phyloP scores from a whole-genome alignment of 108 stramenopile genomes.

The Nannochloropsis gaditana region DNA sequence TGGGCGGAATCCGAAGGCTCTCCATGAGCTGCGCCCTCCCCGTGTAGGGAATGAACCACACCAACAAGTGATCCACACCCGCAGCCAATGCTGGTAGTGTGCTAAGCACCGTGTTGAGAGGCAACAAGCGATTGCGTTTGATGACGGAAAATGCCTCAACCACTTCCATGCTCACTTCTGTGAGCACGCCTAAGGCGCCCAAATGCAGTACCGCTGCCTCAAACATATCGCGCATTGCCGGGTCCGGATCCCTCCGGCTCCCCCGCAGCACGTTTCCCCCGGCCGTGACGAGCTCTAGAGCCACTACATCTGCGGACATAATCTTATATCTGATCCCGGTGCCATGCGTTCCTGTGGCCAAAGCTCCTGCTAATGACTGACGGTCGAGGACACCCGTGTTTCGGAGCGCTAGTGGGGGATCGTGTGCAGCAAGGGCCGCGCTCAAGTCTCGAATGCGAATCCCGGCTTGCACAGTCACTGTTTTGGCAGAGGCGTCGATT shows the following conservation, averaged over 20 bases:
- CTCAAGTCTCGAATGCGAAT: constrained; percentile 22
- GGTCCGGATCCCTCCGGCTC: not conserved
- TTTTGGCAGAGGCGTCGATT: not conserved
- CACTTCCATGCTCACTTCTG: not conserved
- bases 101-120: not conserved
- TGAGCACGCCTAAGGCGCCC: not conserved
- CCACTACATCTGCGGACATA: not conserved
- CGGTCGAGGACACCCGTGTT: not conserved
- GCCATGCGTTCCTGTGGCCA: constrained; percentile 23
- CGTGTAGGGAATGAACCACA: not conserved
- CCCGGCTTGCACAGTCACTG: not conserved
- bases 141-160: not conserved
- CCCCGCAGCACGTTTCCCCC: not conserved
- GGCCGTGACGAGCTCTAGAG: not conserved
- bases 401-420: not conserved
- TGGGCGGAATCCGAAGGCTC: not conserved
- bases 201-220: not conserved
- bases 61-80: not conserved
- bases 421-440: not conserved
- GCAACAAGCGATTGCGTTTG: not conserved
- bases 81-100: not conserved
- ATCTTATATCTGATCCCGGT: constrained; percentile 1
- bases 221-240: not conserved
- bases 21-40: not conserved
- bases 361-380: constrained; percentile 3